phyloP scores from a whole-genome alignment of 2,329 filamentous ascomycete genomes.

The Colletotrichum lupini region DNA sequence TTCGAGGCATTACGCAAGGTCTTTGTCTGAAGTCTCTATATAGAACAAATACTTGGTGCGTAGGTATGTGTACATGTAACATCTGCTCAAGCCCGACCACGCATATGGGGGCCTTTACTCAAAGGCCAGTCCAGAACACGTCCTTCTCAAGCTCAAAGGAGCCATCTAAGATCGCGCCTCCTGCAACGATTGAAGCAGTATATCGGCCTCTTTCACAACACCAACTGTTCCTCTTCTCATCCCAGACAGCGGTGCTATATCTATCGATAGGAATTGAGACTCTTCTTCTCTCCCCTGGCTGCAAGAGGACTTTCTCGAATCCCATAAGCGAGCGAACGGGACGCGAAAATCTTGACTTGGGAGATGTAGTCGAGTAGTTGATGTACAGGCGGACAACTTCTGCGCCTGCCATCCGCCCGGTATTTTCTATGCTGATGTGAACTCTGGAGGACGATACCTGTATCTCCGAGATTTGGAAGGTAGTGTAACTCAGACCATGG shows the following conservation, averaged over 20 bases:
- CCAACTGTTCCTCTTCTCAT: constrained; percentile 75
- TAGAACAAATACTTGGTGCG: too few species aligned
- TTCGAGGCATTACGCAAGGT: too few species aligned
- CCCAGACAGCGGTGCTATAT: constrained; percentile 76
- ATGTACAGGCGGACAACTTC: constrained; percentile 62
- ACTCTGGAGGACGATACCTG: constrained; percentile 52
- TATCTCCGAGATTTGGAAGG: constrained; percentile 63
- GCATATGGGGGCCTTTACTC: background rate
- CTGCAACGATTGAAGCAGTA: constrained; percentile 65
- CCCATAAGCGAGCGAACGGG: constrained; percentile 67
- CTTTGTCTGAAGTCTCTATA: too few species aligned
- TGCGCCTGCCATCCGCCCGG: constrained; percentile 56
- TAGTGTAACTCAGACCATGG: constrained; percentile 77
- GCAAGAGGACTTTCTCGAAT: constrained; percentile 68
- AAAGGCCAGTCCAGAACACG: constrained; percentile 75
- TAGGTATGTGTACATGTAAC: background rate
- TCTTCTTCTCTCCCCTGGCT: constrained; percentile 66
- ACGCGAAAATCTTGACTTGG: constrained; percentile 56
- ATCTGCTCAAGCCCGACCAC: background rate
- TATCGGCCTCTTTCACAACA: constrained; percentile 75
- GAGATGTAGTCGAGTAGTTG: constrained; percentile 48
- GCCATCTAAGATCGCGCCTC: constrained; percentile 57
- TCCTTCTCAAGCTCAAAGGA: constrained; percentile 69
- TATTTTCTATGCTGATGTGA: constrained; percentile 64
- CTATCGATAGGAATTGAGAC: constrained; percentile 68